phyloP scores from a whole-genome alignment of 768 basidiomycete species.

The Trametes punicea region DNA sequence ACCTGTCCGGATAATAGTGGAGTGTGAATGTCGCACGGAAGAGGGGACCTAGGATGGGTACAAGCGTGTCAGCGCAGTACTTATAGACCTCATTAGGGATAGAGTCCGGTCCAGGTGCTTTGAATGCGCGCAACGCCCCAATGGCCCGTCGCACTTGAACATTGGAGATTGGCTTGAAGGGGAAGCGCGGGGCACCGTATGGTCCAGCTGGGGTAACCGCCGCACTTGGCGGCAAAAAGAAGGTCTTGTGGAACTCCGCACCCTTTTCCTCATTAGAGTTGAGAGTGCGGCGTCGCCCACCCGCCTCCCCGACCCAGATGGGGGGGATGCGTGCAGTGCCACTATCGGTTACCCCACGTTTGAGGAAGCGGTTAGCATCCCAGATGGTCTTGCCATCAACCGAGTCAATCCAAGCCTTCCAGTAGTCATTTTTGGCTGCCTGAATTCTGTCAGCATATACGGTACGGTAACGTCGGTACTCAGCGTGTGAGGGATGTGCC shows the following conservation, averaged over 20 bases:
- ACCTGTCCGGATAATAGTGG: constrained; percentile 12
- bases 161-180: constrained; percentile 23
- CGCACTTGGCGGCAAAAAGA: constrained; percentile 28
- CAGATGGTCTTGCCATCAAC: constrained; percentile 19
- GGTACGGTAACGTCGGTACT: constrained; percentile 15
- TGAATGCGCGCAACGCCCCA: constrained; percentile 31
- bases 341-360: constrained; percentile 7
- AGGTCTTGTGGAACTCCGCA: constrained; percentile 20
- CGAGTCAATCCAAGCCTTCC: constrained; percentile 25
- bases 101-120: constrained; percentile 30
- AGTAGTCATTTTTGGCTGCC: constrained; percentile 24
- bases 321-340: constrained; percentile 22
- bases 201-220: neutral
- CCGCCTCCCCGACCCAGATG: neutral
- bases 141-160: constrained; percentile 28
- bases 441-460: constrained; percentile 16
- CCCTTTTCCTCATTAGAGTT: constrained; percentile 18
- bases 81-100: constrained; percentile 35
- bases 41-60: constrained; percentile 28
- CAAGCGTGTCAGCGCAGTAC: constrained; percentile 24
- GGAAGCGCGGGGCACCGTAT: constrained; percentile 29
- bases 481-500: constrained; percentile 14
- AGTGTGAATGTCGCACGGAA: constrained; percentile 31
- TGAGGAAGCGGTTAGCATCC: constrained; percentile 18
- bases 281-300: neutral